Base-by-base conservation (phyloP, 2,329 filamentous ascomycete species). In the Penicillium sp. region DNA sequence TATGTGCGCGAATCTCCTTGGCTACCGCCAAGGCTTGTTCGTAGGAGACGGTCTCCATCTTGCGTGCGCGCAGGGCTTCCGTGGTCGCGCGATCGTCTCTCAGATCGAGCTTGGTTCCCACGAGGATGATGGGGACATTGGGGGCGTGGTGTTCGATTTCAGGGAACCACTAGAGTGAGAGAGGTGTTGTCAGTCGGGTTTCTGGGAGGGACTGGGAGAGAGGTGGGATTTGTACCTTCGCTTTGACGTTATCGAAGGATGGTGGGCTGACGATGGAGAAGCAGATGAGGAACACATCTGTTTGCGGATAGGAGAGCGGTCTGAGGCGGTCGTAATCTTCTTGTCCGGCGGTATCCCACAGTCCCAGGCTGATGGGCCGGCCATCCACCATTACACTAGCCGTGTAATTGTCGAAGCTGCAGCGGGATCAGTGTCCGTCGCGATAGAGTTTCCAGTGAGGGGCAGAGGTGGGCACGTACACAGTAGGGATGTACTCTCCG, bases 401-500 rank as follows among this genome's bases (percentile, higher is more conserved):
- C 36, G 93, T 96, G 82, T 97, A 97, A 81, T 99, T 99, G 75
- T 97, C 93, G 78, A 97, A 97, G 61, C 92, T 96, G 65, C 31
- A 24, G 47, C 42, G 56, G 47, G 43, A 63, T 61, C 53, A 65
- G 65, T 48, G 55, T 61, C 48, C 47, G 13, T 65, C 49, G 47
- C 40, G 39, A 39, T 45, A 36, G 31, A 45, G 18, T 51, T 39
- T 66, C 22, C 57, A 42, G 46, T 44, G 16, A 42, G 52, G 62
- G 57, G 68, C 50, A 52, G 38, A 45, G 50, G 44, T 14, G 61
- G 61, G 44, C 52, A 75, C 74, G 67, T 63, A 77, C 74, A 99
- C 94, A 68, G 94, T 99, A 65, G 94, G 94, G 68, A 99, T 97
- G 79, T 99, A 99, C 83, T 99, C 94, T 77, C 94, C 94, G n/a